phyloP scores from a whole-genome alignment of 1,284 basidiomycete species.

The Cerrena zonata region DNA sequence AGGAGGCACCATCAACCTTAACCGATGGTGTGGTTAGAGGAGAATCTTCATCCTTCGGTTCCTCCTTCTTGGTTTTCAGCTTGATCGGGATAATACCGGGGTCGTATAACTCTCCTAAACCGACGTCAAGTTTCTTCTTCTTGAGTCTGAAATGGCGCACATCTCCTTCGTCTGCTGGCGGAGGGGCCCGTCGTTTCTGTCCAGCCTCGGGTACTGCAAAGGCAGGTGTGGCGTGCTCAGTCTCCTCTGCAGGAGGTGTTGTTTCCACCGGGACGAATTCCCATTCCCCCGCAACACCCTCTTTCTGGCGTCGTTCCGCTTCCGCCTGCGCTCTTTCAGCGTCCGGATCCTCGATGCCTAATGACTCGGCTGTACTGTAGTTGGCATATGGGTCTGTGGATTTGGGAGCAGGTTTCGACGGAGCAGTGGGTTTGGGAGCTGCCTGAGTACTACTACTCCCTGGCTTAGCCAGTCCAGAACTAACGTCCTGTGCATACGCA shows the following conservation, averaged over 20 bases:
- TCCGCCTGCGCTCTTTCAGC: slow-evolving; percentile 53
- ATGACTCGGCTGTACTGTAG: slow-evolving; percentile 80
- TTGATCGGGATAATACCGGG: slow-evolving; percentile 61
- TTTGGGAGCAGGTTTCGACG: slow-evolving; percentile 42
- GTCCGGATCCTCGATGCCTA: slow-evolving; percentile 76
- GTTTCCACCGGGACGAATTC: slow-evolving; percentile 52
- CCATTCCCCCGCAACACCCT: slow-evolving; percentile 84
- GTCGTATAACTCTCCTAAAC: slow-evolving; percentile 68
- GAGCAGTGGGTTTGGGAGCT: slow-evolving; percentile 33
- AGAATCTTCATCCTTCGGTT: slow-evolving; percentile 1
- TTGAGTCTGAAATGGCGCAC: slow-evolving; percentile 59
- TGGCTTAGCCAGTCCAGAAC: slow-evolving; percentile 56
- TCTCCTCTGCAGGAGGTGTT: slow-evolving; percentile 17
- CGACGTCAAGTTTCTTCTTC: slow-evolving; percentile 49
- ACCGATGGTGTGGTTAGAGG: neutral
- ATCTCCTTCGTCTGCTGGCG: slow-evolving; percentile 46
- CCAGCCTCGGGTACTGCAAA: slow-evolving; percentile 2
- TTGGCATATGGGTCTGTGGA: slow-evolving; percentile 72
- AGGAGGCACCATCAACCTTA: neutral
- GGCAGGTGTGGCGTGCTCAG: slow-evolving; percentile 1
- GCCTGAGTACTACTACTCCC: slow-evolving; percentile 30
- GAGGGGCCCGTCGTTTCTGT: slow-evolving; percentile 32
- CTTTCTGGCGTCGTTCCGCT: slow-evolving; percentile 50
- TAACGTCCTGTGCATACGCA: slow-evolving; percentile 69
- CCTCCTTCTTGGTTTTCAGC: slow-evolving; percentile 49